Base-by-base conservation (phyloP, 208 protist species). In the Tritrichomonas musculus region DNA sequence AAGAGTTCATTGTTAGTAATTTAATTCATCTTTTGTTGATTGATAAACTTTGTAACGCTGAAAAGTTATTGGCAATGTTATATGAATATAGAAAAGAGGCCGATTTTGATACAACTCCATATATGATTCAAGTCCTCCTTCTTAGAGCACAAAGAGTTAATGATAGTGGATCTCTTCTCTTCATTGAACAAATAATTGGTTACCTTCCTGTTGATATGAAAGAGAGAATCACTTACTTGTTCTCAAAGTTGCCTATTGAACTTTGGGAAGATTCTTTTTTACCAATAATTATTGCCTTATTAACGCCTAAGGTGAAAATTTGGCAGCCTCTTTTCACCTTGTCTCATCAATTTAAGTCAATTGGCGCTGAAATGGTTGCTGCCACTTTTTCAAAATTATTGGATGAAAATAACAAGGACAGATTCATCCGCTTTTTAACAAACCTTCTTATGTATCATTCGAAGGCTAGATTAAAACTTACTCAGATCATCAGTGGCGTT, bases 281-380 rank as follows among this genome's bases (percentile, higher is more conserved):
- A 53, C 77, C 77, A 20, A 33, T 88, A 49, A 88, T 88, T 88
- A 88, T 88, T 88, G 41, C 77, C 13, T 39, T 88, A 39, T 33
- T 88, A 33, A 27, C 77, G 0, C 44, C 44, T 11, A 88, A 88
- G 44, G 41, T 60, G 1, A 88, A 57, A 49, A 57, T 88, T 44
- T 88, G 77, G 77, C 41, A 88, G n/a, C 77, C 77, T 88, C 57
- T 88, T 0, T 88, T 88, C 27, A 36, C 77, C 13, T 39, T 88
- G 11, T 57, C 47, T 20, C 25, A n/a, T 33, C 41, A 53, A 27
- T 88, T 88, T 27, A 60, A 33, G 5, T 57, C 41, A 20, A 88
- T 88, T 39, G 47, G 77, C 4, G 47, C 27, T 39, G 77, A 88
- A 57, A 39, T 88, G 22, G 17, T 30, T 39, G 33, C 44, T 60